phyloP scores from a whole-genome alignment of 805 yeast genomes.

The Scheffersomyces spartinae region DNA sequence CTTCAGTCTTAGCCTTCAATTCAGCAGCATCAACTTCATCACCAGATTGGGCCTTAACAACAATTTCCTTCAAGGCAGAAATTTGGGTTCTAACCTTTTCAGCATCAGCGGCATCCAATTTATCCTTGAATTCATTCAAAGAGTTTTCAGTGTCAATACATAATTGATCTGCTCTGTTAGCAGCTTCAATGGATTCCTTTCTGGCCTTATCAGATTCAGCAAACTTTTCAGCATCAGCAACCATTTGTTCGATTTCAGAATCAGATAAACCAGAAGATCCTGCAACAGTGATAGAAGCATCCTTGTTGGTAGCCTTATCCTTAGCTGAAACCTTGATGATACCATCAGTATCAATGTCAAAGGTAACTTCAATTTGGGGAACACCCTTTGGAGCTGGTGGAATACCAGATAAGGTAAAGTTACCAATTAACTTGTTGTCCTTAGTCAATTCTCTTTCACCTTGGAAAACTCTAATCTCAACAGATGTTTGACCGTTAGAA shows the following conservation, averaged over 20 bases:
- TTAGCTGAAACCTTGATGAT: constrained; percentile 91
- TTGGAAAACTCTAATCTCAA: constrained; percentile 96
- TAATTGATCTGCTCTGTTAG: constrained; percentile 76
- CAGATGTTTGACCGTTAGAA: constrained; percentile 92
- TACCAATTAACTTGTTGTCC: constrained; percentile 95
- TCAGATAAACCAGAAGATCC: constrained; percentile 92
- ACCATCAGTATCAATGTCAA: constrained; percentile 96
- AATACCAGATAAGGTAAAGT: constrained; percentile 89
- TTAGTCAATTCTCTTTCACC: constrained; percentile 98
- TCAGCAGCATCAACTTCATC: constrained; percentile 50
- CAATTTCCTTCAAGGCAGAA: constrained; percentile 49
- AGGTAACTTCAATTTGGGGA: constrained; percentile 88
- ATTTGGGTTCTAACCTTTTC: constrained; percentile 41
- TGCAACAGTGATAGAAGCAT: constrained; percentile 90
- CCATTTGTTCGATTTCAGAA: constrained; percentile 83
- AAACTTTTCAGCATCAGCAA: constrained; percentile 79
- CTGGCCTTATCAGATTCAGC: constrained; percentile 82
- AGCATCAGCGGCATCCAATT: constrained; percentile 33
- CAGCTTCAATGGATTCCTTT: constrained; percentile 72
- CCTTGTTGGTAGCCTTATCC: constrained; percentile 89
- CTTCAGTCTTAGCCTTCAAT: constrained; percentile 64
- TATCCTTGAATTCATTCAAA: constrained; percentile 36
- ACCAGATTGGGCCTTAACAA: constrained; percentile 54
- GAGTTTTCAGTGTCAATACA: constrained; percentile 42
- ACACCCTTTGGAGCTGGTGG: constrained; percentile 95